Evolutionary conservation across 2,329 filamentous ascomycete genomes (phyloP), one percentile per base, ranked within the genome.

Genomic region (Davidsoniella eucalypti): DNA sequence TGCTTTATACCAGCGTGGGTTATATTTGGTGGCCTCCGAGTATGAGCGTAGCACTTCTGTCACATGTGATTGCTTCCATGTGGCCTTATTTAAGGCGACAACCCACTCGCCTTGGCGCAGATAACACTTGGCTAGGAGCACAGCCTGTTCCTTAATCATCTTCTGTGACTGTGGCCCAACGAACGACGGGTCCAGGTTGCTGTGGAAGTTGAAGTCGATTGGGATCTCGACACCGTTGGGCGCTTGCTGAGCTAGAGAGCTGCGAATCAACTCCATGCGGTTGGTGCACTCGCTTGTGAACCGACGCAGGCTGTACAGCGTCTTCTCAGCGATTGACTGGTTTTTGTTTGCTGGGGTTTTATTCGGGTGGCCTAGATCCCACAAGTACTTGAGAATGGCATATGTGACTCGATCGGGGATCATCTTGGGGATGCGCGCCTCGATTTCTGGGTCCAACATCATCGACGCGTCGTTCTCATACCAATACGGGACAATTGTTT

Each of bases 91-190:
- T 50, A 94, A 67, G 14, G 83, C 73, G 52, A 90, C 84, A 61
- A 94, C 80, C 92, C 92, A 99, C 65, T 98, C 88, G 56, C 92
- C 93, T 62, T 94, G 87, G 59, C 93, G 87, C 29, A 98, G 75
- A 62, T 93, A 96, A 65, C 90, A 96, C 66, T 95, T 93, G 8
- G 93, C 87, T 41, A 99, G 76, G 29, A 98, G 73, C 42, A 81
- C 72, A 0, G 76, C 78, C 59, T 80, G 76, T 33, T 81, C 76
- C 49, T 72, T 66, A 50, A 79, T 63, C 7, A 71, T 66, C 50
- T 72, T 71, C 47, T 75, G 71, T 0, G 69, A 68, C 55, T 69
- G 69, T 1, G 69, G 67, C 56, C 67, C 71, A 56, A 74, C 64
- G 36, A 71, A 55, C 5, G 66, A 59, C 5, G 67, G 62, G 29